Evolutionary conservation across 331 rosid species (phyloP), one percentile per base, ranked within the genome.

Genomic region (Quercus lobata): DNA sequence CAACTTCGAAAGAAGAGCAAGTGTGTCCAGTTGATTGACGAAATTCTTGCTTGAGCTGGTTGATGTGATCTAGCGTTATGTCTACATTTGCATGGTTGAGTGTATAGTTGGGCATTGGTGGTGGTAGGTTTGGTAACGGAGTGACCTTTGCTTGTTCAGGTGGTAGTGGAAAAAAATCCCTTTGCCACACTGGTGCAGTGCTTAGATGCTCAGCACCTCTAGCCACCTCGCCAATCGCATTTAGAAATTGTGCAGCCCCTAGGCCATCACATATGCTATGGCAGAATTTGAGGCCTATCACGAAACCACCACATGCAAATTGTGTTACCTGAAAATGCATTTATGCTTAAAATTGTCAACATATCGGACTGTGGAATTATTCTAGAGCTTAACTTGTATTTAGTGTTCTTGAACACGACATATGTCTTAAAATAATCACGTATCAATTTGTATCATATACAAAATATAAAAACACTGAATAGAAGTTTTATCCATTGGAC

Each of bases 211-310:
- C 62, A 1, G 71, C 44, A 3, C 88, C 93, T 77, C 93, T 83
- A 2, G 97, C 91, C 15, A 87, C 27, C 72, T 93, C 97, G 32
- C 93, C 93, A 2, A 91, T 79, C 0, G 95, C 95, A 16, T 88
- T 91, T 17, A 93, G 90, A 75, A 93, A 93, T 27, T 90, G 93
- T 29, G 98, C 98, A 15, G 98, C 94, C 4, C 97, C 98, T 18
- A 93, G 91, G 19, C 98, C 98, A 46, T 93, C 97, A 4, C 95
- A 91, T 21, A 90, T 77, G 83, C 86, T 86, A n/a, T 93, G 98
- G 79, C 91, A 82, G 81, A 91, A 88, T 77, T 81, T 55, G 15
- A 93, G 83, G 54, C 98, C 98, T 22, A 93, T 76, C 78, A 91
- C 98, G 60, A 85, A 90, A 54, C 98, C 98, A 0, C 89, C 93